Percentiles rank a stretch among this genome's conserved stretches.
Conservation (phyloP, 2,329 filamentous ascomycete genomes). For the Ophiostoma himal-ulmi region DNA sequence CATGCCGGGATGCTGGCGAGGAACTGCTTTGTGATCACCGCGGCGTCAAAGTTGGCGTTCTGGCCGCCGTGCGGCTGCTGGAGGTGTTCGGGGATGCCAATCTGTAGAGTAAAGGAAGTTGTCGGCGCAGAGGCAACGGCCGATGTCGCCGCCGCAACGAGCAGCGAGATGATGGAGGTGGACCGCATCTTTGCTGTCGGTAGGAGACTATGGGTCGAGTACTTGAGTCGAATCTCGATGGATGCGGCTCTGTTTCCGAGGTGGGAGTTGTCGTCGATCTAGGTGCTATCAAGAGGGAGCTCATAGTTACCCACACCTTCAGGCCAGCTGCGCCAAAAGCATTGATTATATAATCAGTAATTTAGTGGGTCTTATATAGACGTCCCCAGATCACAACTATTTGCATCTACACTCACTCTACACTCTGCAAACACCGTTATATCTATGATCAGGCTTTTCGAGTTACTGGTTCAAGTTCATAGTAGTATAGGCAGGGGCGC, state of each 20-base stretch:
- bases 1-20: slow-evolving; percentile 47
- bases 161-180: slow-evolving; percentile 14
- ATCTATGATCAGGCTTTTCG: no score
- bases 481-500: no score
- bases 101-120: slow-evolving; percentile 23
- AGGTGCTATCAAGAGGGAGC: neutral
- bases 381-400: neutral
- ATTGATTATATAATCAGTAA: neutral
- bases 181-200: slow-evolving; percentile 17
- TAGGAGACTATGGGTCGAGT: neutral
- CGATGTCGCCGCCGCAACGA: slow-evolving; percentile 15
- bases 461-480: no score
- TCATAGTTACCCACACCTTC: neutral
- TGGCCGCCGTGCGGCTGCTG: slow-evolving; percentile 12
- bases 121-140: slow-evolving; percentile 10
- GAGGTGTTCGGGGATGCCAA: slow-evolving; percentile 19
- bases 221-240: neutral
- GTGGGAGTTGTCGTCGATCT: neutral
- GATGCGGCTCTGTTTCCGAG: neutral
- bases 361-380: neutral
- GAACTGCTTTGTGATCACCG: neutral
- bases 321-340: neutral
- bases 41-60: slow-evolving; percentile 8
- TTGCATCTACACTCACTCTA: neutral
- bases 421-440: no score